These are phyloP conservation scores for Cutaneotrichosporon sp. DNA, from an alignment of 1,284 basidiomycete species.

Conservation along the genomic window DNA sequence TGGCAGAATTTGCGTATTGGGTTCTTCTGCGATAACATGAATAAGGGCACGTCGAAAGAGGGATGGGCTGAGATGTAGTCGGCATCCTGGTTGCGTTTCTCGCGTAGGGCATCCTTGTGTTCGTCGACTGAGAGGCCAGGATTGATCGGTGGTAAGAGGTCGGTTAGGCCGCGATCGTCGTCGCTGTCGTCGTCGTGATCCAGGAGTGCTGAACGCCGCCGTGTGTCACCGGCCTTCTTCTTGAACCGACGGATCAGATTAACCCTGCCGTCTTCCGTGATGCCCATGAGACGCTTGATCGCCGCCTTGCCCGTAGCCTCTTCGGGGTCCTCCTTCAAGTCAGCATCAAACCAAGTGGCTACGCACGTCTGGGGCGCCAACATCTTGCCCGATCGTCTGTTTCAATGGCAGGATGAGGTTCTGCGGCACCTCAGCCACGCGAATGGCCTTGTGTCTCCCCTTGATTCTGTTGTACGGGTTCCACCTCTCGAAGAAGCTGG, in stretches of 20 bases:
- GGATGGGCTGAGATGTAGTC: constrained; percentile 90
- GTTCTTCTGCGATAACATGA: constrained; percentile 84
- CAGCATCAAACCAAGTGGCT: neutral
- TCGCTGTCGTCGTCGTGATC: constrained; percentile 30
- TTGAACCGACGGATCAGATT: neutral
- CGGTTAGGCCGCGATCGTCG: constrained; percentile 46
- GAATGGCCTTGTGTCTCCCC: constrained; percentile 70
- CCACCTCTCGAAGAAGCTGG: constrained; percentile 71
- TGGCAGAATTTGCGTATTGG: constrained; percentile 76
- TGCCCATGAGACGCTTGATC: constrained; percentile 37
- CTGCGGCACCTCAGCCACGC: constrained; percentile 68
- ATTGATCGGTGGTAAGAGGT: constrained; percentile 43
- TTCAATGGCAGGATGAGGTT: constrained; percentile 74
- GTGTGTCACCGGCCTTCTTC: neutral
- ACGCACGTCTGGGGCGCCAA: constrained; percentile 34
- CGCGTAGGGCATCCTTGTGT: constrained; percentile 62
- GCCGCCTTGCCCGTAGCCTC: constrained; percentile 26
- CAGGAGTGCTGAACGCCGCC: neutral
- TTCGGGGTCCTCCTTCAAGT: constrained; percentile 2
- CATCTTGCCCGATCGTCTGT: constrained; percentile 69
- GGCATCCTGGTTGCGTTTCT: constrained; percentile 77
- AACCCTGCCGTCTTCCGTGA: constrained; percentile 26
- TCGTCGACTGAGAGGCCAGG: constrained; percentile 42
- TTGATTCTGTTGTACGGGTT: constrained; percentile 88
- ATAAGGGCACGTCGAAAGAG: constrained; percentile 86